Evolutionary conservation across 192 early-diverging fungal species (phyloP).

Genomic region (Lunasporangiospora selenospora): DNA sequence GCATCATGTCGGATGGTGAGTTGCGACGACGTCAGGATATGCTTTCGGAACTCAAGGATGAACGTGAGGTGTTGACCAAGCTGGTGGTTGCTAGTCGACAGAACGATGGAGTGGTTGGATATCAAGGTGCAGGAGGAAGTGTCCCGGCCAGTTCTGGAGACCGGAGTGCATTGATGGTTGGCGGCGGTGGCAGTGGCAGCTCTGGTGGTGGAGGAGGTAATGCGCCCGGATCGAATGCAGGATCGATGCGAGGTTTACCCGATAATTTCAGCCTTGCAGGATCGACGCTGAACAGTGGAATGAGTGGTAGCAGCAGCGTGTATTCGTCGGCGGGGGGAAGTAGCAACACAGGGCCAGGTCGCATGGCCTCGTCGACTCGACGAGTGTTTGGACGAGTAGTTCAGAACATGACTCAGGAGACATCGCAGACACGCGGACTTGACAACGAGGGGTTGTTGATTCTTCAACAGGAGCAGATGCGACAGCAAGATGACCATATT

Average conservation of each 20-base stretch:
- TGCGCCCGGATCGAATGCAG: conserved; percentile 14
- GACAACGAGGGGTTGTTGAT: conserved; percentile 79
- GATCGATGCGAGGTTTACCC: conserved; percentile 17
- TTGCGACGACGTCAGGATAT: conserved; percentile 80
- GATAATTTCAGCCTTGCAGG: conserved; percentile 13
- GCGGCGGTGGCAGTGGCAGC: background rate
- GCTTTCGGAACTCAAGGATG: conserved; percentile 74
- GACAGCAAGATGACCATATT: conserved; percentile 81
- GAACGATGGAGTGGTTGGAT: conserved; percentile 50
- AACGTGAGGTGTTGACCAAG: conserved; percentile 67
- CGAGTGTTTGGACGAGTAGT: conserved; percentile 78
- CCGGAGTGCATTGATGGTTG: conserved; percentile 49
- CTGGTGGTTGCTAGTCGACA: conserved; percentile 61
- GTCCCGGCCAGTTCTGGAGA: conserved; percentile 53
- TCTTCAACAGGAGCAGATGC: conserved; percentile 81
- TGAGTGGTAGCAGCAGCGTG: conserved; percentile 10
- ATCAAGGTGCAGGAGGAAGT: conserved; percentile 32
- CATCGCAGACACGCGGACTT: conserved; percentile 77
- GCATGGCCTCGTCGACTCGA: conserved; percentile 21
- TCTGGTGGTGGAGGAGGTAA: background rate
- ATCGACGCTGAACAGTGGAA: background rate
- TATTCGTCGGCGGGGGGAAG: too few relatives aligned
- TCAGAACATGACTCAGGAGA: conserved; percentile 66
- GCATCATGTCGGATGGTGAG: conserved; percentile 74
- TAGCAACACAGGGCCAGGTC: background rate